These are phyloP conservation scores for Lasiodiplodia sp. DNA, from an alignment of 2,329 filamentous ascomycete species.

Conservation along the genomic window DNA sequence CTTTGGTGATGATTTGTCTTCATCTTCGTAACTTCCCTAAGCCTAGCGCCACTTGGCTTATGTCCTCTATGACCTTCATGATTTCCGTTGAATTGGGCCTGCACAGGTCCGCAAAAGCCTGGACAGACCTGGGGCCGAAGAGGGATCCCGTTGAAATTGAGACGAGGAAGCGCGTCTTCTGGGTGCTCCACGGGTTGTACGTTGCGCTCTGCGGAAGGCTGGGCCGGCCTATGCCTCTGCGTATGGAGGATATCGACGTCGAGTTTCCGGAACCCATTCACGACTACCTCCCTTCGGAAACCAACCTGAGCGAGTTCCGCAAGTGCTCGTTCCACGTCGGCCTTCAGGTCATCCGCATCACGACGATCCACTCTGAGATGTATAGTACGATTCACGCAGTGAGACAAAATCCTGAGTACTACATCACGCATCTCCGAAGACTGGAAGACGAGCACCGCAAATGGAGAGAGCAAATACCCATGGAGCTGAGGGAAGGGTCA, in stretches of 20 bases:
- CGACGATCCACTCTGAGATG: constrained; percentile 74
- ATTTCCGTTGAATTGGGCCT: constrained; percentile 78
- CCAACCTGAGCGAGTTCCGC: constrained; percentile 47
- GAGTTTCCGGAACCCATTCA: constrained; percentile 76
- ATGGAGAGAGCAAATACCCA: constrained; percentile 71
- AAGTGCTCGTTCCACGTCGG: constrained; percentile 73
- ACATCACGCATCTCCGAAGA: constrained; percentile 67
- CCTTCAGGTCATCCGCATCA: constrained; percentile 69
- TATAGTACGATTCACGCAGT: constrained; percentile 79
- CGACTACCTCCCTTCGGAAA: constrained; percentile 71
- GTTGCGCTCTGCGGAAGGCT: constrained; percentile 77
- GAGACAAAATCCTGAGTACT: constrained; percentile 67
- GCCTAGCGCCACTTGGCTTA: constrained; percentile 75
- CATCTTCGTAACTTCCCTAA: constrained; percentile 82
- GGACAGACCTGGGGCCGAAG: constrained; percentile 53
- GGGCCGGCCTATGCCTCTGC: constrained; percentile 78
- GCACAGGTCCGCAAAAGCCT: constrained; percentile 72
- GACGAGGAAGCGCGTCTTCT: constrained; percentile 80
- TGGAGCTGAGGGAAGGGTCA: constrained; percentile 61
- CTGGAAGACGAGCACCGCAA: constrained; percentile 70
- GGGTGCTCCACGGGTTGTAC: constrained; percentile 71
- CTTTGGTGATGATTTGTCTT: constrained; percentile 72
- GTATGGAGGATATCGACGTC: constrained; percentile 77
- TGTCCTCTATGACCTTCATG: constrained; percentile 70
- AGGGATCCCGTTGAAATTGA: constrained; percentile 71